Evolutionary conservation across 306 rosid genomes (phyloP).

Genomic region (Quercus alba): DNA sequence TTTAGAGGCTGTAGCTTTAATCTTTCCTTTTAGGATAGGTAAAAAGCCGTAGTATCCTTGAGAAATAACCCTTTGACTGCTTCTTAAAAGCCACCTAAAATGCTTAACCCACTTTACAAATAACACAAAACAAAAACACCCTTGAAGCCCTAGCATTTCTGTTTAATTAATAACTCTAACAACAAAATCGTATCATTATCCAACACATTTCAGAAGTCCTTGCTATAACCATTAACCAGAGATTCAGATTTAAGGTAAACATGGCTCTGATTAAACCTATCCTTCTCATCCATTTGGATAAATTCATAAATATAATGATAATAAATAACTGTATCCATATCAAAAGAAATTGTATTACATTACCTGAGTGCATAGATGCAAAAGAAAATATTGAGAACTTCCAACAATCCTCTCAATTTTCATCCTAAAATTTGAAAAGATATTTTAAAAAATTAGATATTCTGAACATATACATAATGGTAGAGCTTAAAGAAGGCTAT

Average conservation of each 20-base stretch:
- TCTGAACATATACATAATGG: constrained; percentile 1
- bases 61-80: not conserved
- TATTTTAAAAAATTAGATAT: not conserved
- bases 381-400: constrained; percentile 81
- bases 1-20: no score
- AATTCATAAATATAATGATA: not conserved
- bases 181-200: not conserved
- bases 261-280: not conserved
- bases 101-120: not conserved
- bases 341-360: not conserved
- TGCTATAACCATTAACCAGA: not conserved
- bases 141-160: not conserved
- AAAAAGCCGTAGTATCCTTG: not conserved
- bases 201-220: not conserved
- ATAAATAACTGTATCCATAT: not conserved
- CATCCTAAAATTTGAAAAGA: constrained; percentile 59
- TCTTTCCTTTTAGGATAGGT: not conserved
- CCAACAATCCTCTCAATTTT: constrained; percentile 66
- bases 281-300: not conserved
- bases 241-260: not conserved
- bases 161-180: not conserved
- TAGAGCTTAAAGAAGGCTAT: not conserved
- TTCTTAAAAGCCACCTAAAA: not conserved
- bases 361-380: constrained; percentile 95
- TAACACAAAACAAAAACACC: not conserved